phyloP scores from a whole-genome alignment of 768 basidiomycete species.

The Tricholoma flavovirens region DNA sequence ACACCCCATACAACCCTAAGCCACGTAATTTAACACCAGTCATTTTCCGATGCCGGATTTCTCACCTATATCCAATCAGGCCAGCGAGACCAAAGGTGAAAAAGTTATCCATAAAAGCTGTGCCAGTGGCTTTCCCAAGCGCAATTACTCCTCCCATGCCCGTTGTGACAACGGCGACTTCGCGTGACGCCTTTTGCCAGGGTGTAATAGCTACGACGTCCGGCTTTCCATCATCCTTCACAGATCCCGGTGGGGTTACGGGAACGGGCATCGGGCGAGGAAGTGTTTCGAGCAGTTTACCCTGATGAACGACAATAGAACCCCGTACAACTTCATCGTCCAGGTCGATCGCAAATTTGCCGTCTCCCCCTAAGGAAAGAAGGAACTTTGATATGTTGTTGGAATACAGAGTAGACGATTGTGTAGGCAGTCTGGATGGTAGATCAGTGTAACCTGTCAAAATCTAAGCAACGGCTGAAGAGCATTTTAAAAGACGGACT shows the following conservation, averaged over 20 bases:
- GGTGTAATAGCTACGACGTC: conserved; percentile 67
- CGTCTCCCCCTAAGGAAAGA: conserved; percentile 65
- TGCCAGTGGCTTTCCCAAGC: conserved; percentile 74
- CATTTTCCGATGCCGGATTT: background rate
- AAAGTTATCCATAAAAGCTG: conserved; percentile 84
- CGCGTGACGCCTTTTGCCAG: conserved; percentile 75
- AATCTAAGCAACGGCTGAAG: background rate
- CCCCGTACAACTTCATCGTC: conserved; percentile 83
- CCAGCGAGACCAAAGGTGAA: conserved; percentile 87
- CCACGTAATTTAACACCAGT: background rate
- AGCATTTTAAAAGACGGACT: conserved; percentile 6
- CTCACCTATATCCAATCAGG: conserved; percentile 64
- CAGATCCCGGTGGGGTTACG: conserved; percentile 41
- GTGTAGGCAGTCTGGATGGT: conserved; percentile 83
- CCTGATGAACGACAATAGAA: conserved; percentile 67
- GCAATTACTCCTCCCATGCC: conserved; percentile 72
- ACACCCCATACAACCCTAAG: conserved; percentile 83
- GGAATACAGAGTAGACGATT: conserved; percentile 85
- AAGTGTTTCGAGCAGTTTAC: conserved; percentile 57
- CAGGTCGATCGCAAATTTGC: conserved; percentile 60
- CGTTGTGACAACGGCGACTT: conserved; percentile 67
- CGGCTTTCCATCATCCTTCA: conserved; percentile 38
- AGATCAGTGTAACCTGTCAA: conserved; percentile 72
- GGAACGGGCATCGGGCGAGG: conserved; percentile 68
- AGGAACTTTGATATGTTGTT: conserved; percentile 91